A percentile compares a stretch with the other conserved stretches of the same genome.
These are phyloP conservation scores for Phytophthora hibernalis DNA, from an alignment of 352 stramenopile genomes.

Conservation along the genomic window DNA sequence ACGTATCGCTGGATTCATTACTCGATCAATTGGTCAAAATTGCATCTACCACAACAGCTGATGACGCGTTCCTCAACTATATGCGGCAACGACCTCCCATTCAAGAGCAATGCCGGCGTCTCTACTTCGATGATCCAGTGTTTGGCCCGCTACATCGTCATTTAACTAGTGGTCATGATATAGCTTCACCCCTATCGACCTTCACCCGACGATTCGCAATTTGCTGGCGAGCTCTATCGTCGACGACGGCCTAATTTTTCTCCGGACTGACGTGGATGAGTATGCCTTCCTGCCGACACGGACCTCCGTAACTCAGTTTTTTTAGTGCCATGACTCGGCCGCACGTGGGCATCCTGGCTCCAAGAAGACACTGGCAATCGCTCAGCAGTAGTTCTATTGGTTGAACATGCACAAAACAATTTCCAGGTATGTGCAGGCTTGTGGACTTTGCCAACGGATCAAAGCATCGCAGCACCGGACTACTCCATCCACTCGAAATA, in stretches of 20 bases:
- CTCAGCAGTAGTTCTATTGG: constrained; percentile 1
- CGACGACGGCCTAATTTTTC: neutral
- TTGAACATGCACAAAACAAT: neutral
- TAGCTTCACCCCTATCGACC: neutral
- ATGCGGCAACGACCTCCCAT: neutral
- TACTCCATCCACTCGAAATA: neutral
- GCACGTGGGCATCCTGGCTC: neutral
- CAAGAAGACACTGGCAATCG: neutral
- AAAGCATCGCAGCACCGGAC: neutral
- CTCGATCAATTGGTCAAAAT: neutral
- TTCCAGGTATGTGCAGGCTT: neutral
- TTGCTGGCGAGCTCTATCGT: neutral
- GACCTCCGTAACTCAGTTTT: neutral
- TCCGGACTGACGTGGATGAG: neutral
- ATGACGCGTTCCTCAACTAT: neutral
- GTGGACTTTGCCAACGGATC: neutral
- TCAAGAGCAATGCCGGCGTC: neutral
- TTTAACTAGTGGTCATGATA: neutral
- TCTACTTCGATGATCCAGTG: neutral
- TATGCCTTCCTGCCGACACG: neutral
- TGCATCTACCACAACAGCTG: neutral
- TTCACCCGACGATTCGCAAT: neutral
- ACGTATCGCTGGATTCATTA: neutral
- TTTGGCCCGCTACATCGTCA: neutral
- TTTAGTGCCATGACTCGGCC: neutral